These are phyloP conservation scores for Leccinellum albellum DNA, from an alignment of 768 basidiomycete genomes.

Conservation along the genomic window DNA sequence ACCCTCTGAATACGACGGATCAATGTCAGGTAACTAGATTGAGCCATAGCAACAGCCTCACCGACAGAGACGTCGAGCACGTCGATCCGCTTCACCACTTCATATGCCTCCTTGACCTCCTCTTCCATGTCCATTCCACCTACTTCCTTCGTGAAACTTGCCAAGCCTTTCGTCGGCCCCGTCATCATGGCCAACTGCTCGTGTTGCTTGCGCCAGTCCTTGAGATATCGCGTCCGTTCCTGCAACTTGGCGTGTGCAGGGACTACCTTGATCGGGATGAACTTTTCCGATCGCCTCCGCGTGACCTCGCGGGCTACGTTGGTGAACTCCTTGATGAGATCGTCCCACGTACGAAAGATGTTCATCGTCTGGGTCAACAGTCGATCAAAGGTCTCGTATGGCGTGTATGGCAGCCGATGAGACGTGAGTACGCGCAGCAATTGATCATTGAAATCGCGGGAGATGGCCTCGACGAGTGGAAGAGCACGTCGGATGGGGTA, in stretches of 20 bases:
- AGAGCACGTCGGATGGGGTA: constrained; percentile 95
- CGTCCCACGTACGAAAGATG: constrained; percentile 88
- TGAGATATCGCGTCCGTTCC: constrained; percentile 79
- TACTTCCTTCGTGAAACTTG: constrained; percentile 67
- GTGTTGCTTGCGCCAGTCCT: constrained; percentile 95
- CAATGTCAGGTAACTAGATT: neutral
- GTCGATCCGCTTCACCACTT: constrained; percentile 95
- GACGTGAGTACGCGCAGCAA: constrained; percentile 87
- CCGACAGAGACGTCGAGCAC: constrained; percentile 91
- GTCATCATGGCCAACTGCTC: constrained; percentile 98
- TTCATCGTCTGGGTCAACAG: constrained; percentile 69
- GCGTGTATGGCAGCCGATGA: constrained; percentile 88
- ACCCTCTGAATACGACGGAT: constrained; percentile 58
- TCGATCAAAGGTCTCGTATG: constrained; percentile 91
- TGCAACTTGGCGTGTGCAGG: constrained; percentile 90
- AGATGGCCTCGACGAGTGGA: constrained; percentile 97
- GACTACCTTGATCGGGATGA: constrained; percentile 93
- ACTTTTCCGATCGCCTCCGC: constrained; percentile 82
- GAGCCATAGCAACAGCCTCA: constrained; percentile 34
- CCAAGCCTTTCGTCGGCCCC: constrained; percentile 84
- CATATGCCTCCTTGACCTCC: constrained; percentile 94
- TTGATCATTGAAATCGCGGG: constrained; percentile 95
- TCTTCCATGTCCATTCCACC: constrained; percentile 98
- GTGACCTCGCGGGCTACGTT: constrained; percentile 92
- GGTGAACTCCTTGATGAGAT: constrained; percentile 86